These are phyloP conservation scores for Omphalotus guepiniiformis DNA, from an alignment of 768 basidiomycete genomes.

Conservation along the genomic window DNA sequence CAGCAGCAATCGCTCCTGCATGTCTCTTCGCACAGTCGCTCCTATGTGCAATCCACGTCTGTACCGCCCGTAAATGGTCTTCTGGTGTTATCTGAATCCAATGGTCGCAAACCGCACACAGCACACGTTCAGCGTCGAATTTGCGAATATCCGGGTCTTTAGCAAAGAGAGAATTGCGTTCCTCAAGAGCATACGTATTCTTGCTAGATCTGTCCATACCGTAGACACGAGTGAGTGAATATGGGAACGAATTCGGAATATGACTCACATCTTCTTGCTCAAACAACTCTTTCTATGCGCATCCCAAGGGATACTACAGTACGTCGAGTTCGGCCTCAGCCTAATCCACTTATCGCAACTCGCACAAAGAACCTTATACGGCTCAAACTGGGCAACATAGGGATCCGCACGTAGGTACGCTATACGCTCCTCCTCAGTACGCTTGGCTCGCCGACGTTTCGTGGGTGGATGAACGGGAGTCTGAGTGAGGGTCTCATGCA, in stretches of 20 bases:
- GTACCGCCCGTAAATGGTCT: conserved; percentile 57
- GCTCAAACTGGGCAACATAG: conserved; percentile 77
- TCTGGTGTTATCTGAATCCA: conserved; percentile 63
- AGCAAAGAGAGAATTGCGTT: conserved; percentile 53
- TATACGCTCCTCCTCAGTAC: conserved; percentile 75
- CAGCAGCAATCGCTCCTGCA: neutral
- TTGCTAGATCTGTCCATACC: conserved; percentile 34
- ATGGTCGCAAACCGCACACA: conserved; percentile 63
- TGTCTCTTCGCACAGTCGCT: conserved; percentile 44
- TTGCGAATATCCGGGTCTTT: conserved; percentile 71
- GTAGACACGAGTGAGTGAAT: neutral
- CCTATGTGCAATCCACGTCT: conserved; percentile 64
- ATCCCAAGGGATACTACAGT: conserved; percentile 87
- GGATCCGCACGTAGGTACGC: conserved; percentile 66
- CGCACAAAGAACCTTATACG: conserved; percentile 75
- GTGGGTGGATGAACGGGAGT: conserved; percentile 37
- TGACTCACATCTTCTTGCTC: conserved; percentile 67
- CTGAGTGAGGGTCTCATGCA: conserved; percentile 38
- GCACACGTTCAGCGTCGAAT: conserved; percentile 67
- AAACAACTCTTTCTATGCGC: conserved; percentile 81
- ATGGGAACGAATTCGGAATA: neutral
- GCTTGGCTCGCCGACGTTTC: conserved; percentile 70
- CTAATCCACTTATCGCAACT: conserved; percentile 85
- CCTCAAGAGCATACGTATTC: conserved; percentile 56
- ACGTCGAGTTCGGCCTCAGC: conserved; percentile 80